These are phyloP conservation scores for Colletotrichum falcatum DNA, from an alignment of 2,329 filamentous ascomycete genomes.

Conservation along the genomic window DNA sequence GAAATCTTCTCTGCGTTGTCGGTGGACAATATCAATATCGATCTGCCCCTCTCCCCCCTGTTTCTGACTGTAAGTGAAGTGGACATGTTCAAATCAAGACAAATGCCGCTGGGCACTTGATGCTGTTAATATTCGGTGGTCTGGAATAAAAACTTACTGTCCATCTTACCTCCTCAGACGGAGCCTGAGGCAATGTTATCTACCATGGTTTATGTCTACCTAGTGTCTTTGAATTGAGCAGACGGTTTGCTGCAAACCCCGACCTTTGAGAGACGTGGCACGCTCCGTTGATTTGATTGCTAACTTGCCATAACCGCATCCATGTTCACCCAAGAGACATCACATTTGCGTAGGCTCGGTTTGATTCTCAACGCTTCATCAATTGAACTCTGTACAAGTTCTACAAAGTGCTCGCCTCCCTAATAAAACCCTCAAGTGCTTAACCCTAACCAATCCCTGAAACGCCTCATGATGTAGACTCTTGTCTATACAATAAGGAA, in stretches of 20 bases:
- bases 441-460: slow-evolving; percentile 1
- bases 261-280: background rate
- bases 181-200: background rate
- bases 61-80: background rate
- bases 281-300: background rate
- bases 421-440: background rate
- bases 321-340: background rate
- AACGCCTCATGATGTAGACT: slow-evolving; percentile 26
- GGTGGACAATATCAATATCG: background rate
- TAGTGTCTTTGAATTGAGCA: background rate
- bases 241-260: background rate
- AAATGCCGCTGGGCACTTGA: background rate
- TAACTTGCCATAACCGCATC: background rate
- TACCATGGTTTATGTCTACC: background rate
- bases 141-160: too few species aligned
- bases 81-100: background rate
- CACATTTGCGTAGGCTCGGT: background rate
- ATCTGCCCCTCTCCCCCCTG: background rate
- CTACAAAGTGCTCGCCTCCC: slow-evolving; percentile 2
- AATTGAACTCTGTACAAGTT: slow-evolving; percentile 18
- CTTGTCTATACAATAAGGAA: slow-evolving; percentile 4
- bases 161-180: background rate
- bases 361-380: background rate
- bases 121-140: background rate
- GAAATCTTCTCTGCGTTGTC: background rate